Percentiles rank a stretch among this genome's conserved stretches.
These are phyloP conservation scores for Chrysopogon serrulatus DNA, from an alignment of 176 grass and related monocot genomes.

Conservation along the genomic window DNA sequence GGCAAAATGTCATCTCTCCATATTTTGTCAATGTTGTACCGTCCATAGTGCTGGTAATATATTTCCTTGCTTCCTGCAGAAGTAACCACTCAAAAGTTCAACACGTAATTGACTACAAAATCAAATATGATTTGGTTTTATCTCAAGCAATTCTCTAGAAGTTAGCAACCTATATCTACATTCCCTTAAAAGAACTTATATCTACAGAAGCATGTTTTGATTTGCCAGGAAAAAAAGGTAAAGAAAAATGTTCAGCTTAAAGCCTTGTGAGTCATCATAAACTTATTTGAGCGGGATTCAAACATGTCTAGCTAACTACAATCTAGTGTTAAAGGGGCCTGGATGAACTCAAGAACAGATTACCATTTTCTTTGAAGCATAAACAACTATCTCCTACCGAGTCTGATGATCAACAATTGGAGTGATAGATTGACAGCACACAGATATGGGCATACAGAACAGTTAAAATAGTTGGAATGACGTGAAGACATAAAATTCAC, in stretches of 20 bases:
- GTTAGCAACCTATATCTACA: background rate
- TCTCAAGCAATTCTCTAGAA: background rate
- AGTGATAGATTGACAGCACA: constrained; percentile 1
- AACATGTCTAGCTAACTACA: background rate
- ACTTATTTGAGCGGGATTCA: background rate
- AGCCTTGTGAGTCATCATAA: background rate
- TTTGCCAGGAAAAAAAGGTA: background rate
- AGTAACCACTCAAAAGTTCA: background rate
- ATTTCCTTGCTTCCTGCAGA: constrained; percentile 81
- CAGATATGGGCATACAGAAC: constrained; percentile 9
- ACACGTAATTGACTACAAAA: background rate
- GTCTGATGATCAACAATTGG: background rate
- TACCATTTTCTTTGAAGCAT: background rate
- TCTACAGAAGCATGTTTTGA: background rate
- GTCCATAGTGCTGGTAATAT: constrained; percentile 72
- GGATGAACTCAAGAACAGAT: background rate
- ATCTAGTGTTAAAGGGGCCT: background rate
- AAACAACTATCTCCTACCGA: background rate
- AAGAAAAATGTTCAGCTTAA: background rate
- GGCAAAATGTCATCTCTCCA: constrained; percentile 95
- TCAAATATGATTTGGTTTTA: background rate
- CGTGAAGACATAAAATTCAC: constrained; percentile 16
- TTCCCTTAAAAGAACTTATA: background rate
- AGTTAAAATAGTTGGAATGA: constrained; percentile 11
- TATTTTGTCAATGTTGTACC: constrained; percentile 84